Base-by-base conservation (phyloP, 75 land plant genomes). In the Sequoia sempervirens region DNA sequence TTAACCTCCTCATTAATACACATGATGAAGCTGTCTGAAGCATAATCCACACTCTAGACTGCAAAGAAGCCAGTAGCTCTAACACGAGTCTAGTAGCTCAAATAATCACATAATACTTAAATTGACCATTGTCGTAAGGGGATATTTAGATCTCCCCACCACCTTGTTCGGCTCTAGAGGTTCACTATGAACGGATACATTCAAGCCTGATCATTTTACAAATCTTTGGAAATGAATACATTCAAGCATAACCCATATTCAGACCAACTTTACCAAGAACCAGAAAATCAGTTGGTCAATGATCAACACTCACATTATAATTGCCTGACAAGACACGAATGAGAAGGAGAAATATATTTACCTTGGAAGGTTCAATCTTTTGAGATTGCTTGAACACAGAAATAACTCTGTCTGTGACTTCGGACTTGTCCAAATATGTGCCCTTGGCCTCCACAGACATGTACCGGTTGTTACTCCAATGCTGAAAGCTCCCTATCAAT, bases 331-430 rank as follows among this genome's bases (percentile, higher is more conserved):
- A 61, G 9, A 61, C 5, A 70, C 8, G 1, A 70, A 2, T 12
- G 73, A 30, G 36, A 32, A 32, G 15, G 15, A 70, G 36, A 70
- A 70, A 70, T 45, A 13, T 14, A 23, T 61, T 41, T 87, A 95
- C 97, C 94, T 95, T 95, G 1, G 96, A 88, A 52, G 92, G 94
- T 75, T 95, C 96, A 18, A 92, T 92, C 88, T 95, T 95, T 88
- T 92, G 93, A 85, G 89, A 94, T 82, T 92, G 90, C 90, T 95
- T 95, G 86, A 95, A 89, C 72, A 95, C 95, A 85, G 88, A 69
- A 50, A 95, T 37, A 73, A 94, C 88, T 36, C 97, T 93, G 88
- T 95, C 97, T 6, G 94, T 82, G 84, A 95, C 97, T 85, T 92
- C 90, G n/a, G 84, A 72, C 83, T 93, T 95, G 91, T 95, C 96